Base-by-base conservation (phyloP, 306 rosid genomes). In the Cicer bijugum region DNA sequence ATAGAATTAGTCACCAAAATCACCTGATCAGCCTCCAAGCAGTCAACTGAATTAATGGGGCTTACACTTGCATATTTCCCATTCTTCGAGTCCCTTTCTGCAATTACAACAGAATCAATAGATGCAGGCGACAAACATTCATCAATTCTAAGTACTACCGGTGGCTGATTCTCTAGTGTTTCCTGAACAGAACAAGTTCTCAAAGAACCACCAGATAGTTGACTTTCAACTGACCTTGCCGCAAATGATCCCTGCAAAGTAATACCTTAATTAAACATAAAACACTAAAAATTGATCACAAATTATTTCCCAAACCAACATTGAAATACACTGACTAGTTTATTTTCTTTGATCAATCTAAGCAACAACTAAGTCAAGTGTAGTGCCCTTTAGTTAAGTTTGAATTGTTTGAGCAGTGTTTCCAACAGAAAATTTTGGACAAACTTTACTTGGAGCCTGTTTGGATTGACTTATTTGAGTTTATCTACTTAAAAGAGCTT, bases 11-110 rank as follows among this genome's bases (percentile, higher is more conserved):
- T 55, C 59, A 52, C 60, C 28, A 75, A 59, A 65, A 33, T 74
- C 73, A 91, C 94, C 92, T 88, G 98, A 82, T 93, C 93, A 64
- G 90, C 85, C 71, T 90, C 98, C 72, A 92, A 75, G 85, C 92
- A 88, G 77, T 88, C 90, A 14, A 82, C 89, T 16, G 92, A 60
- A 78, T 80, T 85, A 71, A 88, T 84, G 67, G 91, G 93, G 75
- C 90, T 87, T 2, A 79, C 77, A 80, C 76, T 76, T 9, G 92
- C 38, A 73, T 78, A 90, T 75, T 80, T 90, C 14, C 85, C 91
- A 79, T 76, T 87, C 82, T 85, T 89, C n/a, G 89, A 78, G 78
- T 92, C 97, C 74, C 91, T 85, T 81, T 88, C 97, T 7, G 84
- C 92, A 78, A 94, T 85, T 35, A 91, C 96, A 72, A 88, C 96